Conservation (phyloP, 164 flowering plant species). For the Amborella trichopoda region DNA sequence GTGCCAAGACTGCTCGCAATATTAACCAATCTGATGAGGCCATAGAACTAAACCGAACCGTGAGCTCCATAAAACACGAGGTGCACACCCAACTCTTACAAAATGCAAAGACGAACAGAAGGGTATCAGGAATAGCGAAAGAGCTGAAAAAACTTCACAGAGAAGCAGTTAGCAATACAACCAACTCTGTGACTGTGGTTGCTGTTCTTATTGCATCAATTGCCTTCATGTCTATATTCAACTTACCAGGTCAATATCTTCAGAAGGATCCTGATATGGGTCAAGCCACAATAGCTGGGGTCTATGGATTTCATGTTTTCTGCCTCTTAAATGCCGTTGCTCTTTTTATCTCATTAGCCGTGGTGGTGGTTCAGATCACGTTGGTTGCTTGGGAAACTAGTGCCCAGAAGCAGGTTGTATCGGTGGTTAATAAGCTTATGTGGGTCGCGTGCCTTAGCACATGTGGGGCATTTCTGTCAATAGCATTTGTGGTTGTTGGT, state of each 20-base stretch:
- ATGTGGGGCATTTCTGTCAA: constrained; percentile 65
- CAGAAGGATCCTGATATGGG: constrained; percentile 36
- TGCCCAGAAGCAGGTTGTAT: constrained; percentile 77
- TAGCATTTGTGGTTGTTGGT: constrained; percentile 81
- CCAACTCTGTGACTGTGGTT: constrained; percentile 79
- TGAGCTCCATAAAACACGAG: constrained; percentile 89
- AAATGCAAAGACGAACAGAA: constrained; percentile 61
- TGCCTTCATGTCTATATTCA: constrained; percentile 86
- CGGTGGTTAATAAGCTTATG: constrained; percentile 86
- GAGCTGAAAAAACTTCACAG: constrained; percentile 80
- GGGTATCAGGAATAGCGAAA: constrained; percentile 80
- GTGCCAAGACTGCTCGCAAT: constrained; percentile 72
- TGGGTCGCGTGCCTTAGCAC: constrained; percentile 93
- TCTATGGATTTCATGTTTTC: constrained; percentile 50
- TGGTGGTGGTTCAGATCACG: constrained; percentile 92
- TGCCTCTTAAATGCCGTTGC: constrained; percentile 71
- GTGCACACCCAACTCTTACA: constrained; percentile 78
- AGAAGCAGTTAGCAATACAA: constrained; percentile 93
- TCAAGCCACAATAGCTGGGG: constrained; percentile 39
- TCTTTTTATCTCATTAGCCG: constrained; percentile 82
- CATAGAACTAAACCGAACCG: constrained; percentile 75
- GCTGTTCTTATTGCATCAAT: constrained; percentile 89
- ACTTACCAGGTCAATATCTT: constrained; percentile 70
- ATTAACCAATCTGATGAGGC: constrained; percentile 57
- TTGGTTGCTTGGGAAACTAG: constrained; percentile 90